phyloP scores from a whole-genome alignment of 345 rosid genomes.

The Leavenworthia alabamica region DNA sequence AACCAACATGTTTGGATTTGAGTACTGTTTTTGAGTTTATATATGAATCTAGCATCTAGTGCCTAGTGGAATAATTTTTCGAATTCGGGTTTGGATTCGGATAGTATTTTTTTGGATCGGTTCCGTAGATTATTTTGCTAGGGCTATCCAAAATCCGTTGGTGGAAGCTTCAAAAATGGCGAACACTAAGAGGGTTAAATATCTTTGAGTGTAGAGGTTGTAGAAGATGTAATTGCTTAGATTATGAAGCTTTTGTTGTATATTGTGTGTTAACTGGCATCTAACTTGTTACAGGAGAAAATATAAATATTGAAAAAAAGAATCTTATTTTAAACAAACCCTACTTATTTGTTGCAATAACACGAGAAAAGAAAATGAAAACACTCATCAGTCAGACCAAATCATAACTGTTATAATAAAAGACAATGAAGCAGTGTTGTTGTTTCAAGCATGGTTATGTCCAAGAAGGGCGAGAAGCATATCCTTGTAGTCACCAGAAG shows the following conservation, averaged over 20 bases:
- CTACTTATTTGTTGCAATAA: background rate
- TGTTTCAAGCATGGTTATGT: conserved; percentile 43
- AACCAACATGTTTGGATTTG: no score
- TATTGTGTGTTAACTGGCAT: conserved; percentile 20
- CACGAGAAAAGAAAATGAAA: background rate
- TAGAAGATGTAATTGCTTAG: conserved; percentile 13
- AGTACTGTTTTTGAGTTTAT: no score
- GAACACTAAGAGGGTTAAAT: conserved; percentile 13
- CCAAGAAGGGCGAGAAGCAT: conserved; percentile 74
- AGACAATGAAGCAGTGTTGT: background rate
- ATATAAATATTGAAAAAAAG: background rate
- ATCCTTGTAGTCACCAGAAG: conserved; percentile 73
- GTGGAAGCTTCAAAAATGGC: conserved; percentile 10
- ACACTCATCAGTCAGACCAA: background rate
- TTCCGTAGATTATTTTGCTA: no score
- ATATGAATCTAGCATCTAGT: no score
- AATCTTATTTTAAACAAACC: background rate
- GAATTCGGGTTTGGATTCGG: no score
- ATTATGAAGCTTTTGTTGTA: conserved; percentile 31
- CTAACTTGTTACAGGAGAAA: background rate
- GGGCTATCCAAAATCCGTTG: no score
- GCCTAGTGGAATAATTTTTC: no score
- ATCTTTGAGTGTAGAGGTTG: conserved; percentile 24
- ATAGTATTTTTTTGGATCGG: no score
- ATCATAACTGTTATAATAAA: background rate